Percentiles rank a stretch among this genome's conserved stretches.
phyloP scores from a whole-genome alignment of 1,139 yeast species.

The Protomyces gravidus region DNA sequence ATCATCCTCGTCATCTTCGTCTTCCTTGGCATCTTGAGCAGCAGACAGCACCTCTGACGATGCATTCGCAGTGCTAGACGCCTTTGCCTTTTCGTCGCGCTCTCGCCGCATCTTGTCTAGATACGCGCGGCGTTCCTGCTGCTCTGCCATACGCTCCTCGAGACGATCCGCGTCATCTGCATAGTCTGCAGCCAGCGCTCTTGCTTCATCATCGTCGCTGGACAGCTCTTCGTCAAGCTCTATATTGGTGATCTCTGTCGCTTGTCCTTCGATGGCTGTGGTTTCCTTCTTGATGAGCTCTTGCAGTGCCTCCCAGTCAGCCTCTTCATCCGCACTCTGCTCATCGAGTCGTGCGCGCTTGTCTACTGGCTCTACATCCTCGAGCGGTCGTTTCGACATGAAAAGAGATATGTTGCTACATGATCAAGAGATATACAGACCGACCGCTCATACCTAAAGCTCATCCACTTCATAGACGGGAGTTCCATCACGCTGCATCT shows the following conservation, averaged over 20 bases:
- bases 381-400: background rate
- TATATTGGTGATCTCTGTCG: background rate
- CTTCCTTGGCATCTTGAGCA: background rate
- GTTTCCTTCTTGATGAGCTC: conserved; percentile 1
- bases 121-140: conserved; percentile 8
- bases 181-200: background rate
- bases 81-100: background rate
- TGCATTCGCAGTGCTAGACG: background rate
- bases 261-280: background rate
- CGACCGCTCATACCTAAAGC: background rate
- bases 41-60: background rate
- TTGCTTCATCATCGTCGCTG: background rate
- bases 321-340: conserved; percentile 5
- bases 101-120: conserved; percentile 7
- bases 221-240: conserved; percentile 2
- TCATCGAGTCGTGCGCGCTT: background rate
- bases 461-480: conserved; percentile 19
- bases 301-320: conserved; percentile 25
- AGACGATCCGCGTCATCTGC: conserved; percentile 13
- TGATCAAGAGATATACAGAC: background rate
- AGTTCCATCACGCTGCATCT: background rate
- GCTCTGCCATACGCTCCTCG: conserved; percentile 5
- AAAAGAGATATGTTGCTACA: background rate
- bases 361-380: background rate
- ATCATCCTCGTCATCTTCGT: background rate